Evolutionary conservation across 345 rosid genomes (phyloP), one percentile per base, ranked within the genome.

Genomic region (Euphorbia peplus): DNA sequence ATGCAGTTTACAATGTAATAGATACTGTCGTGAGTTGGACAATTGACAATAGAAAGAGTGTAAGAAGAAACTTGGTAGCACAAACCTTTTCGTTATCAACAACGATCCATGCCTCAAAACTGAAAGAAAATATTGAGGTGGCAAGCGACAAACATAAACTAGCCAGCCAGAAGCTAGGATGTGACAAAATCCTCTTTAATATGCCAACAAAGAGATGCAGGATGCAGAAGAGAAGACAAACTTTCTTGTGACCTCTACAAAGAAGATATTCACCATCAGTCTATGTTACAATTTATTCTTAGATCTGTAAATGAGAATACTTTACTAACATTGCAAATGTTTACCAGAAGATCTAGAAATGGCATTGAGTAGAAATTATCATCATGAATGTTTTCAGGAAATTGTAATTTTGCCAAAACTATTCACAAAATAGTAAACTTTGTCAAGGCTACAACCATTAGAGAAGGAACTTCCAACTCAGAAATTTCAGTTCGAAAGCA

Each of bases 101-200:
- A 73, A 85, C 92, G 8, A 84, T 68, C 98, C 96, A 91, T 14
- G 97, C 80, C 85, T 95, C 99, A 46, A 91, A 95, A 81, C 87
- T 85, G 82, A 84, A 83, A 0, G 86, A 84, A 76, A 83, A 90
- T 37, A 87, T 63, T 1, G 93, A 83, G 54, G 90, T 83, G 52
- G 91, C 81, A 69, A 95, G 87, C 22, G 96, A 88, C 77, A 90
- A 61, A 48, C 88, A 91, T 13, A 83, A 55, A 71, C 82, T 86
- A 3, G 84, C 84, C 37, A 88, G 48, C 91, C 89, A 85, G 13
- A 83, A 48, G 75, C 82, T 78, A 26, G 93, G 92, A 64, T 75
- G 82, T 48, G 71, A 54, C 8, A 84, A 51, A n/a, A 85, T 73
- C 81, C 76, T 84, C 92, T 87, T 95, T 88, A 93, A 90, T 61